Evolutionary conservation across 2,329 filamentous ascomycete genomes (phyloP).

Genomic region (Remersonia thermophila): DNA sequence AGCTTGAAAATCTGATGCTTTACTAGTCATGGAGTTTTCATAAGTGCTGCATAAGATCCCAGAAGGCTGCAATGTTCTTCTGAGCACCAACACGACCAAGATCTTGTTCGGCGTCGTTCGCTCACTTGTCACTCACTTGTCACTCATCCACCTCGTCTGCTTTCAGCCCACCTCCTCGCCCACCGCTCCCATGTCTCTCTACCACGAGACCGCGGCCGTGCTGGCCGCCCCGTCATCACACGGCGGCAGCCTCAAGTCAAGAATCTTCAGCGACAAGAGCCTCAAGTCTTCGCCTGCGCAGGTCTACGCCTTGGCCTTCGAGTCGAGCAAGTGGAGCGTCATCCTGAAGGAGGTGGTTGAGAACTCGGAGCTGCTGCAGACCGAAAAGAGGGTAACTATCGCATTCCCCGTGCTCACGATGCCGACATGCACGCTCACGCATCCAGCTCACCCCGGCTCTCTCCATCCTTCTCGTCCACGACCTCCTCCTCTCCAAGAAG

Average conservation of each 20-base stretch:
- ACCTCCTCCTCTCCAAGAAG: constrained; percentile 67
- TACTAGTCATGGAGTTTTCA: too few species aligned
- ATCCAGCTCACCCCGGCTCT: constrained; percentile 65
- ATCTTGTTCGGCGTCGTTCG: too few species aligned
- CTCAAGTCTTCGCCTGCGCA: constrained; percentile 70
- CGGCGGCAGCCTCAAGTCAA: constrained; percentile 77
- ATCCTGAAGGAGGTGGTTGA: constrained; percentile 87
- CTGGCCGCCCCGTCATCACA: constrained; percentile 49
- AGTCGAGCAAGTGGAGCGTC: constrained; percentile 81
- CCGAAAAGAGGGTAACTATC: too few species aligned
- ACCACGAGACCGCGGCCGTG: constrained; percentile 76
- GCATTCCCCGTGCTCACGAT: too few species aligned
- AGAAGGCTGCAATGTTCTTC: too few species aligned
- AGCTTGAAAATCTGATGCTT: too few species aligned
- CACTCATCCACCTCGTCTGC: too few species aligned
- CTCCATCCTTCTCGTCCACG: constrained; percentile 72
- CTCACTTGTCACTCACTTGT: too few species aligned
- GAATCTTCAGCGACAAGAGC: constrained; percentile 62
- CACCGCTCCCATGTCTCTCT: constrained; percentile 71
- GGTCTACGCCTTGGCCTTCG: constrained; percentile 75
- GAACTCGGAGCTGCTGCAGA: constrained; percentile 65
- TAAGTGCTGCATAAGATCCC: too few species aligned
- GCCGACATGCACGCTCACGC: background rate
- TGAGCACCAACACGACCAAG: too few species aligned
- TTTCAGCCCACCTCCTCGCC: background rate